These are phyloP conservation scores for Lachancea quebecensis DNA, from an alignment of 805 yeast genomes.

Conservation along the genomic window DNA sequence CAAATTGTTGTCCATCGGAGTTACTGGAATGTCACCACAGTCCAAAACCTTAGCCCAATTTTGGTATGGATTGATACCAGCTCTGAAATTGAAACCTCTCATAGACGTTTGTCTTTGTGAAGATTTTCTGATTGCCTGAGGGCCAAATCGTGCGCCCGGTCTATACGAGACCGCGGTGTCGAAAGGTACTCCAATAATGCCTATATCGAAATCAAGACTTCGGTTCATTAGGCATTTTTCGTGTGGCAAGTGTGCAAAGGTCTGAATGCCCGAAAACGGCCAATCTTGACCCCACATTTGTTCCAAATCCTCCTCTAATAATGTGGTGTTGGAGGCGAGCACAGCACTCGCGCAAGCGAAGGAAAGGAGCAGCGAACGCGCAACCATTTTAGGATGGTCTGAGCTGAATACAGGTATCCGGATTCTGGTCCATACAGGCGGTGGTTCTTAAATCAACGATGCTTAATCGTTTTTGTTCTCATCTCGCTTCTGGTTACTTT, in stretches of 20 bases:
- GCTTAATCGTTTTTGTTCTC: no score
- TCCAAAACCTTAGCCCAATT: slow-evolving; percentile 49
- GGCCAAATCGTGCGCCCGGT: slow-evolving; percentile 82
- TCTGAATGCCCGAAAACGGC: slow-evolving; percentile 62
- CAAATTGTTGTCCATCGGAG: slow-evolving; percentile 59
- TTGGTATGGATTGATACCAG: slow-evolving; percentile 53
- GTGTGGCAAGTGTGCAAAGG: slow-evolving; percentile 69
- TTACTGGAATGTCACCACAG: slow-evolving; percentile 63
- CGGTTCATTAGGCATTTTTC: slow-evolving; percentile 49
- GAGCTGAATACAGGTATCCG: no score
- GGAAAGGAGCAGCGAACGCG: neutral
- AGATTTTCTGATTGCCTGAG: slow-evolving; percentile 59
- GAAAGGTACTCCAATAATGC: slow-evolving; percentile 71
- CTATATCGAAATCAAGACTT: slow-evolving; percentile 53
- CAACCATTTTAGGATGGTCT: no score
- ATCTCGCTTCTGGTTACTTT: no score
- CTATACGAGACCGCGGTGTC: slow-evolving; percentile 77
- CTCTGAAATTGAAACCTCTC: slow-evolving; percentile 66
- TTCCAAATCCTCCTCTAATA: slow-evolving; percentile 29
- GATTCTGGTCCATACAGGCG: no score
- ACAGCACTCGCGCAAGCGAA: neutral
- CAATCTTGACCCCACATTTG: slow-evolving; percentile 68
- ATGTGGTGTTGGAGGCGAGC: neutral
- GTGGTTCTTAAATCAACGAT: no score
- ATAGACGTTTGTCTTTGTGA: slow-evolving; percentile 63